Evolutionary conservation across 495 filamentous ascomycete genomes (phyloP).

Genomic region (Penicillium chermesinum): DNA sequence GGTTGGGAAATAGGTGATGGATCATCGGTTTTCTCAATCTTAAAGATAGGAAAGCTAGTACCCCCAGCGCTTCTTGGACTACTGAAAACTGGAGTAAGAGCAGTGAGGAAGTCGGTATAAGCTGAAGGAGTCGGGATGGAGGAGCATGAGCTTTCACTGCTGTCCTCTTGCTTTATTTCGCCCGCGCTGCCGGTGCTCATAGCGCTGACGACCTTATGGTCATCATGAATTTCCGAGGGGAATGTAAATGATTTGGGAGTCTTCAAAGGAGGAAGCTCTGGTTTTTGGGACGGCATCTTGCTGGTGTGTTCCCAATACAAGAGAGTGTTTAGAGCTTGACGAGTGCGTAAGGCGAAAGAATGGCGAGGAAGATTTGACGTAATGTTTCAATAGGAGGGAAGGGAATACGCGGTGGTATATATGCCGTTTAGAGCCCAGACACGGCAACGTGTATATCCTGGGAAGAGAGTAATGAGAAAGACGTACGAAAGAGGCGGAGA

Average conservation of each 20-base stretch:
- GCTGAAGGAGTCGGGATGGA: conserved; percentile 90
- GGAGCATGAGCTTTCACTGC: conserved; percentile 47
- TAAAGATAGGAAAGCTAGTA: conserved; percentile 29
- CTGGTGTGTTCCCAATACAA: not conserved
- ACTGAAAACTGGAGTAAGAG: conserved; percentile 61
- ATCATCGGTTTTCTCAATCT: conserved; percentile 23
- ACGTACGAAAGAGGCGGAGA: not conserved
- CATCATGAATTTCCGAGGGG: conserved; percentile 63
- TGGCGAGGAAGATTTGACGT: not conserved
- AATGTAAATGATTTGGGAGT: conserved; percentile 74
- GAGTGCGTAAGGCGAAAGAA: not conserved
- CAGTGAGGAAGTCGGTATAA: conserved; percentile 88
- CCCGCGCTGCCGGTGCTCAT: conserved; percentile 6
- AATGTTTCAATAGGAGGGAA: not conserved
- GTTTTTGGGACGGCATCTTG: conserved; percentile 54
- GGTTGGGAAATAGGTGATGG: conserved; percentile 38
- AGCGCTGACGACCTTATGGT: conserved; percentile 24
- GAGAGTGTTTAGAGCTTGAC: not conserved
- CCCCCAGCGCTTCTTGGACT: conserved; percentile 35
- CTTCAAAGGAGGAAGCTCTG: conserved; percentile 64
- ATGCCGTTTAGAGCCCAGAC: not conserved
- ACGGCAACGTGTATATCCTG: not conserved
- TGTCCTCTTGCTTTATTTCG: conserved; percentile 48
- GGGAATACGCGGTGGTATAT: not conserved
- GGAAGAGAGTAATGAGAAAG: not conserved